phyloP scores from a whole-genome alignment of 768 basidiomycete species.

The Chiua virens region DNA sequence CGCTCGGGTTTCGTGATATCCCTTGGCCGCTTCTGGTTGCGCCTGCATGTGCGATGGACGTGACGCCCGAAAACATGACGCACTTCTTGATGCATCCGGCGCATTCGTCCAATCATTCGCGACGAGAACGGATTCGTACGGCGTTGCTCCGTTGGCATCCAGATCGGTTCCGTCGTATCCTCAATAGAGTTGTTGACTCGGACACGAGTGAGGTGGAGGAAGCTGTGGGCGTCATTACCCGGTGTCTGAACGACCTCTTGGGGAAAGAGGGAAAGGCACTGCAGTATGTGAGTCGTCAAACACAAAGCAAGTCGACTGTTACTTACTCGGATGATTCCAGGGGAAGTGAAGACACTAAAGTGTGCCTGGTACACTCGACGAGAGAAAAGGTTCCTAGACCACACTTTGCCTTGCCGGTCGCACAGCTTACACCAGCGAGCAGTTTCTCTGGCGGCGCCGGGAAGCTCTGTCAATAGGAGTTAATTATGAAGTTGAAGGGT shows the following conservation, averaged over 20 bases:
- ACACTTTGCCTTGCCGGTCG: neutral
- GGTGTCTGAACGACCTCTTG: slow-evolving; percentile 68
- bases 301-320: neutral
- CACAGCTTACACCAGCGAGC: slow-evolving; percentile 2
- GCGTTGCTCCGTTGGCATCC: slow-evolving; percentile 82
- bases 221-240: slow-evolving; percentile 62
- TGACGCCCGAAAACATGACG: slow-evolving; percentile 54
- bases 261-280: slow-evolving; percentile 33
- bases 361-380: neutral
- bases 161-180: slow-evolving; percentile 64
- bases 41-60: slow-evolving; percentile 46
- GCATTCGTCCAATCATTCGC: slow-evolving; percentile 58
- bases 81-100: slow-evolving; percentile 63
- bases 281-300: slow-evolving; percentile 17
- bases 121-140: slow-evolving; percentile 63
- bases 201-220: slow-evolving; percentile 58
- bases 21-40: slow-evolving; percentile 65
- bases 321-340: slow-evolving; percentile 11
- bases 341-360: slow-evolving; percentile 14
- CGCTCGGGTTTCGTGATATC: slow-evolving; percentile 57
- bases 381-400: neutral
- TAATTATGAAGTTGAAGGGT: slow-evolving; percentile 6
- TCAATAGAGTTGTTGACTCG: slow-evolving; percentile 49
- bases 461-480: slow-evolving; percentile 10
- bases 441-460: slow-evolving; percentile 18